These are phyloP conservation scores for Fraxinus nigra DNA, from an alignment of 305 asterid genomes.

Conservation along the genomic window DNA sequence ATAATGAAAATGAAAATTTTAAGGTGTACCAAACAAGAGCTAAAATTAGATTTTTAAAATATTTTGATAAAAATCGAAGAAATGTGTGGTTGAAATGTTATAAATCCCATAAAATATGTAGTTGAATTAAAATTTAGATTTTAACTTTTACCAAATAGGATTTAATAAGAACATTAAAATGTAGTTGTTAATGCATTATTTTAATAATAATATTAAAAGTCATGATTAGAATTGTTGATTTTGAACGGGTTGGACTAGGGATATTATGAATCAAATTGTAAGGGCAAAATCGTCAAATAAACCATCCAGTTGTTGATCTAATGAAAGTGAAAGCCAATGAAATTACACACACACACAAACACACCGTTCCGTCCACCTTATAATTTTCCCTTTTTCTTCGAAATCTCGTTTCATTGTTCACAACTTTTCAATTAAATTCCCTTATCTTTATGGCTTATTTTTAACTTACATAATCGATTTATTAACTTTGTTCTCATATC, in stretches of 20 bases:
- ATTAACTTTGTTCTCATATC: not conserved
- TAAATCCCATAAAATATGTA: too few species aligned
- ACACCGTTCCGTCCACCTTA: slow-evolving; percentile 22
- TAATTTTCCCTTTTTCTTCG: slow-evolving; percentile 18
- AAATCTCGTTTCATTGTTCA: slow-evolving; percentile 19
- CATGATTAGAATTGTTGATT: slow-evolving; percentile 32
- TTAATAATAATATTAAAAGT: not conserved
- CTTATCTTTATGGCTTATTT: not conserved
- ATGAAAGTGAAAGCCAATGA: not conserved
- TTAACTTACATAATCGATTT: not conserved
- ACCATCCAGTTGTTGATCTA: not conserved
- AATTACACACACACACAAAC: slow-evolving; percentile 15
- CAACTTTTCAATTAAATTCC: slow-evolving; percentile 13
- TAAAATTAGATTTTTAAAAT: too few species aligned
- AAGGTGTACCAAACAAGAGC: too few species aligned
- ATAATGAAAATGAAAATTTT: too few species aligned
- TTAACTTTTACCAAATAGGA: too few species aligned
- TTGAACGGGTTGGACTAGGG: slow-evolving; percentile 18
- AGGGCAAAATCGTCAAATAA: slow-evolving; percentile 35
- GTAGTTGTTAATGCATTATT: not conserved
- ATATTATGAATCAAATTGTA: slow-evolving; percentile 3
- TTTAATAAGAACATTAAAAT: not conserved
- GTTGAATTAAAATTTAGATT: too few species aligned
- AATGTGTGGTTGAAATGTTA: too few species aligned
- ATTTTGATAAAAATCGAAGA: too few species aligned